These are phyloP conservation scores for Gonapodya sp. DNA, from an alignment of 192 early-diverging fungal species.

Conservation along the genomic window DNA sequence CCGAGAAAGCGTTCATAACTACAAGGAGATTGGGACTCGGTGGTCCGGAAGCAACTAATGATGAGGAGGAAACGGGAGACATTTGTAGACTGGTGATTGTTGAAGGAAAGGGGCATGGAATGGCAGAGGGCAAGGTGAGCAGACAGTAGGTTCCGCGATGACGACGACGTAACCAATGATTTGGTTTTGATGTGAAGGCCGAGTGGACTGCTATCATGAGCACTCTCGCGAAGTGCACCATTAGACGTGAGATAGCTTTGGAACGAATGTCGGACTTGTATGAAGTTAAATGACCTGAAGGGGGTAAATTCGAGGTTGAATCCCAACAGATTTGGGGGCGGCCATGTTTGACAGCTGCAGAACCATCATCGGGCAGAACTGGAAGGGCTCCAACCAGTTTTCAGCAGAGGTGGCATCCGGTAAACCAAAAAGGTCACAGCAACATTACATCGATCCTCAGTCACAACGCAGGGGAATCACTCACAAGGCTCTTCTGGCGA, in stretches of 20 bases:
- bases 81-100: constrained; percentile 30
- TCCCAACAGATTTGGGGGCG: not conserved
- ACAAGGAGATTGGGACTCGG: constrained; percentile 18
- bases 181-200: constrained; percentile 10
- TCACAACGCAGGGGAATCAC: no score
- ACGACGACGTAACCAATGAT: constrained; percentile 1
- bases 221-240: constrained; percentile 47
- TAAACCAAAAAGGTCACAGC: no score
- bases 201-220: constrained; percentile 56
- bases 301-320: not conserved
- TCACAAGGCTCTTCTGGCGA: no score
- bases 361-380: no score
- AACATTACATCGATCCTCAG: no score
- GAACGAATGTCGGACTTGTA: constrained; percentile 60
- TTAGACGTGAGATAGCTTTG: constrained; percentile 35
- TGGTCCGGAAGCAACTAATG: constrained; percentile 2
- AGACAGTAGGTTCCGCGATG: not conserved
- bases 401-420: no score
- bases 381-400: no score
- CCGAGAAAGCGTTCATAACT: constrained; percentile 26
- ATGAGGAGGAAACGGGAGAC: constrained; percentile 18
- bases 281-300: constrained; percentile 30
- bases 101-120: constrained; percentile 46
- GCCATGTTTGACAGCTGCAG: no score
- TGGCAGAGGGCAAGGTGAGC: constrained; percentile 42